Evolutionary conservation across 2,329 filamentous ascomycete genomes (phyloP).

Genomic region (Ophiocordyceps sinensis): DNA sequence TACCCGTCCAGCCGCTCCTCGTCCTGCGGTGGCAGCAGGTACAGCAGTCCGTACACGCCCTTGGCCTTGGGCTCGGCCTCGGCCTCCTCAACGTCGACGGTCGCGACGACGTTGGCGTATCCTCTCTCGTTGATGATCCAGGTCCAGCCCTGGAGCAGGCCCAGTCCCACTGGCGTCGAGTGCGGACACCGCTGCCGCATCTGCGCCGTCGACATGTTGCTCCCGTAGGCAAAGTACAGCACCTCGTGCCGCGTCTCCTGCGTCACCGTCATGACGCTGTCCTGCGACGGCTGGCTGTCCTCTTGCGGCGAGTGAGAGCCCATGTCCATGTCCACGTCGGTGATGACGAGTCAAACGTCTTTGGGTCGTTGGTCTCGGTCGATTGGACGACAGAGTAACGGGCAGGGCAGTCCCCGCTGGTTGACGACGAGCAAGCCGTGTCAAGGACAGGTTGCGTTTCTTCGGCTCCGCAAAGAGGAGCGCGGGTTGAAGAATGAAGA

Average conservation of each 20-base stretch:
- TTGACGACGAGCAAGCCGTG: too few species aligned
- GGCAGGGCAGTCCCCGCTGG: too few species aligned
- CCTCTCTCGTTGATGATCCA: slow-evolving; percentile 56
- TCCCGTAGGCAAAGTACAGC: slow-evolving; percentile 58
- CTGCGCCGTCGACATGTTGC: slow-evolving; percentile 51
- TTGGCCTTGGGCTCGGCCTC: slow-evolving; percentile 5
- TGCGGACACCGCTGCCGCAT: slow-evolving; percentile 49
- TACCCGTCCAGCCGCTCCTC: slow-evolving; percentile 36
- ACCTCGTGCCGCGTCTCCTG: slow-evolving; percentile 19
- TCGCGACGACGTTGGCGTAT: slow-evolving; percentile 51
- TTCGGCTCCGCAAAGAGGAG: too few species aligned
- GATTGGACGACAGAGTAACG: too few species aligned
- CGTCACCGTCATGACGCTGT: slow-evolving; percentile 19
- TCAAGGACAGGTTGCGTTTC: too few species aligned
- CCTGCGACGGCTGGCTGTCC: slow-evolving; percentile 13
- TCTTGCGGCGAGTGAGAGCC: neutral
- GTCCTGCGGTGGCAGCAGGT: slow-evolving; percentile 33
- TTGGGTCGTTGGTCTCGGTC: too few species aligned
- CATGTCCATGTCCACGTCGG: neutral
- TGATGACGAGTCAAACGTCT: too few species aligned
- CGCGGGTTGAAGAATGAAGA: too few species aligned
- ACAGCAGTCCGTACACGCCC: slow-evolving; percentile 44
- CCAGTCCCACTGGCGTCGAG: slow-evolving; percentile 41
- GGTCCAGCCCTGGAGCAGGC: slow-evolving; percentile 36
- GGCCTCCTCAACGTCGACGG: slow-evolving; percentile 1